Base-by-base conservation (phyloP, 257 asterid genomes). In the Solanum tarapatanum region DNA sequence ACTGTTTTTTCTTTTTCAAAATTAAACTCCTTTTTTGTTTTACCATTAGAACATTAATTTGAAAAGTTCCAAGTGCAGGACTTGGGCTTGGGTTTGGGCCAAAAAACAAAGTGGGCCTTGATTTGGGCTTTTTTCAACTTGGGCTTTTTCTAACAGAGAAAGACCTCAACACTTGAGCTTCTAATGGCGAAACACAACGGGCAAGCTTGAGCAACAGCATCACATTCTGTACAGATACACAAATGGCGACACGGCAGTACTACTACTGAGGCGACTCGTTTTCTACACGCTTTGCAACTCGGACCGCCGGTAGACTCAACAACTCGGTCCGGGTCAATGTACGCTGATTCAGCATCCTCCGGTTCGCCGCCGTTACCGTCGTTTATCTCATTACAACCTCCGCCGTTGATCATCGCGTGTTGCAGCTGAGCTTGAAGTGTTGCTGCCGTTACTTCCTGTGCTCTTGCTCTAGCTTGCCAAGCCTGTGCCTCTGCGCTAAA, bases 281-380 rank as follows among this genome's bases (percentile, higher is more conserved):
- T 76, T 72, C 90, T 84, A 60, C 94, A 92, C 69, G 89, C 89
- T 88, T 87, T 89, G 75, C 94, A 92, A 75, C 88, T 48, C 88
- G 92, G 90, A 3, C 91, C 91, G 14, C 91, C 91, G 14, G 84
- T 39, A 83, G 84, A 85, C 19, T 45, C 92, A 7, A 87, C 90
- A 8, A 92, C 93, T 41, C 93, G 88, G 88, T 92, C 94, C 51
- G 94, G 93, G 86, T 92, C 94, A 85, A 92, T 73, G 87, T 89
- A 92, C 24, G 90, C 93, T 8, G 94, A 92, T 82, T 91, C 94
- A 4, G 93, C 94, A 55, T 92, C 94, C 70, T 92, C 93, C 35
- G 91, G 90, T 14, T 90, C 93, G 1, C 87, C 91, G 51, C 80
- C 89, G 16, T 33, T 86, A 70, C 68, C 62, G 62, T 51, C 62